Conservation (phyloP, 306 rosid species). For the Macrotyloma uniflorum region DNA sequence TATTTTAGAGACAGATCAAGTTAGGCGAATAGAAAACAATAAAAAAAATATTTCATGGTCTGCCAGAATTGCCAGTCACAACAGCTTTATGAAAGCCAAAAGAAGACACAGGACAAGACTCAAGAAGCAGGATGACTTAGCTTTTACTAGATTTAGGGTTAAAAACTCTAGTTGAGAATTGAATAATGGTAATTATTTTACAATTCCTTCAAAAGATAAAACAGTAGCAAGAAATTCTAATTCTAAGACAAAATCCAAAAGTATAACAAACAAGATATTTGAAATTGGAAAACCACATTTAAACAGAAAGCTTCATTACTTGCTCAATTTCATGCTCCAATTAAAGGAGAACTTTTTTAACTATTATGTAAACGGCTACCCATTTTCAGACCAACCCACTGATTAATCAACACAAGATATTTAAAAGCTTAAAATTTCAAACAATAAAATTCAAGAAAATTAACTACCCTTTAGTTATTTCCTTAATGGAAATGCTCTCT, state of each 20-base stretch:
- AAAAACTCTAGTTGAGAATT: not conserved
- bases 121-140: not conserved
- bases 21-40: not conserved
- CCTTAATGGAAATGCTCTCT: not conserved
- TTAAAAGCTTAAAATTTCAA: not conserved
- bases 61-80: not conserved
- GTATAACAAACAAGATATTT: not conserved
- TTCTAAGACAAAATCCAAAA: not conserved
- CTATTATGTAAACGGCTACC: not conserved
- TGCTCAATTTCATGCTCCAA: slow-evolving; percentile 21
- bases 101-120: not conserved
- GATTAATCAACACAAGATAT: slow-evolving; percentile 19
- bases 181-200: not conserved
- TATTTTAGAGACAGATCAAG: not conserved
- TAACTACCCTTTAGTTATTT: not conserved
- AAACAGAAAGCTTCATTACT: not conserved
- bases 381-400: not conserved
- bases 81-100: not conserved
- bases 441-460: not conserved
- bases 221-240: not conserved
- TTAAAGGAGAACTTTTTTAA: not conserved
- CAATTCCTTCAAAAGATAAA: not conserved
- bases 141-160: not conserved
- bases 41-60: not conserved
- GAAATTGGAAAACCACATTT: not conserved